Percentiles rank a stretch among this genome's conserved stretches.
Conservation (phyloP, 495 filamentous ascomycete species). For the Neurospora terricola region DNA sequence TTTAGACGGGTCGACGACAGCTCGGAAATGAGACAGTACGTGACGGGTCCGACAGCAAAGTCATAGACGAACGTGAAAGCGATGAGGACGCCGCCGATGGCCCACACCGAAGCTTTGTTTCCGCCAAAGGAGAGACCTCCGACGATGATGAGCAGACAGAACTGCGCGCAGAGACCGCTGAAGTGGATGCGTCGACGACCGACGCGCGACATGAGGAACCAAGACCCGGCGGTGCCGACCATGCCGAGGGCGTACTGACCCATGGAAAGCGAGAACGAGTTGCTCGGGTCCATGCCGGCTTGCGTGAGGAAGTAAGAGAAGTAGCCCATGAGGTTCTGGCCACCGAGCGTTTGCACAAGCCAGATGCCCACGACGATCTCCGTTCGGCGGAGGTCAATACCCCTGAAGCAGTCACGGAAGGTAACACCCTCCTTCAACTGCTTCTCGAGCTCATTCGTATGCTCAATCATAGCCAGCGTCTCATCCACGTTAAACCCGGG, state of each 20-base stretch:
- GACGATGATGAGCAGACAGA: constrained; percentile 29
- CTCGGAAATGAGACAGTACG: constrained; percentile 46
- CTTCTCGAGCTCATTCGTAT: constrained; percentile 57
- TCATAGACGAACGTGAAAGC: constrained; percentile 45
- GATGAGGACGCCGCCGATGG: constrained; percentile 39
- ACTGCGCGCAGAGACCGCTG: constrained; percentile 27
- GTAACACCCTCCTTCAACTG: constrained; percentile 44
- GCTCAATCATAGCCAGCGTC: constrained; percentile 61
- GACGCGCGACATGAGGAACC: constrained; percentile 38
- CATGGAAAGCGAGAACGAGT: constrained; percentile 41
- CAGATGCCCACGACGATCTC: constrained; percentile 56
- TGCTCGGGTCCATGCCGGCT: constrained; percentile 46
- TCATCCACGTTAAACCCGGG: constrained; percentile 49
- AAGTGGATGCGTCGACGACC: constrained; percentile 45
- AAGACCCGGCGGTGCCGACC: constrained; percentile 39
- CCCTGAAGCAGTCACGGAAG: constrained; percentile 58
- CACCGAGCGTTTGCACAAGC: constrained; percentile 58
- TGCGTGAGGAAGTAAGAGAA: constrained; percentile 60
- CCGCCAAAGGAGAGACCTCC: constrained; percentile 21
- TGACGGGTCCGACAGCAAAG: constrained; percentile 44
- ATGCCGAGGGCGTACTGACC: constrained; percentile 38
- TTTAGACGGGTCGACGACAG: constrained; percentile 42
- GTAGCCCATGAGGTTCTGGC: constrained; percentile 60
- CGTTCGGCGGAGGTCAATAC: constrained; percentile 54
- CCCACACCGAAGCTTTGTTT: constrained; percentile 17